phyloP scores from a whole-genome alignment of 129 eudicot genomes.

The Chrysanthemum seticuspe region DNA sequence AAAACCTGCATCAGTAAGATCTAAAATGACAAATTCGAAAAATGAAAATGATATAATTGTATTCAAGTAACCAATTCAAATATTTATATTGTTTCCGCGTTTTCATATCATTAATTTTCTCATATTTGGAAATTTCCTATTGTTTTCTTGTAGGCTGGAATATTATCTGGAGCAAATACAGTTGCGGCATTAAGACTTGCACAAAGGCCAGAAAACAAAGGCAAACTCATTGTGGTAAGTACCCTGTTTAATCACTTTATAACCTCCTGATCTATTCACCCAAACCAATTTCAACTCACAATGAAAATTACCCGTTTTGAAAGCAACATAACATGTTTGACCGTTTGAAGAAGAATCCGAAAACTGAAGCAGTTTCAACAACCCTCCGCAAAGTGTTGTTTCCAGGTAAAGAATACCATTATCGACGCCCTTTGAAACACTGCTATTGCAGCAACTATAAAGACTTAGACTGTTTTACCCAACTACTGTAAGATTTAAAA shows the following conservation, averaged over 20 bases:
- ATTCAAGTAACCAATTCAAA: not conserved
- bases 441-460: too few relatives aligned
- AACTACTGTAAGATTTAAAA: too few relatives aligned
- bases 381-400: too few relatives aligned
- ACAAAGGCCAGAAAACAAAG: constrained; percentile 89
- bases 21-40: not conserved
- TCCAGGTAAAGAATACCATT: too few relatives aligned
- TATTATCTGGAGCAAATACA: constrained; percentile 97
- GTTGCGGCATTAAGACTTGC: constrained; percentile 93
- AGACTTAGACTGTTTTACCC: too few relatives aligned
- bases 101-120: not conserved
- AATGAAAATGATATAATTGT: not conserved
- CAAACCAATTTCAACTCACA: too few relatives aligned
- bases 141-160: constrained; percentile 64
- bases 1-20: too few relatives aligned
- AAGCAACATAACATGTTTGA: too few relatives aligned
- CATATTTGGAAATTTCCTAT: not conserved
- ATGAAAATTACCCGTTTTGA: too few relatives aligned
- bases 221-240: constrained; percentile 96
- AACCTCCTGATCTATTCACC: not conserved
- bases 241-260: not conserved
- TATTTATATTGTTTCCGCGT: not conserved
- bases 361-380: too few relatives aligned
- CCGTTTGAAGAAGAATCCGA: too few relatives aligned
- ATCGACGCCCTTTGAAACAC: too few relatives aligned